Base-by-base conservation (phyloP, 2,329 filamentous ascomycete species). In the Aspergillus floridensis region DNA sequence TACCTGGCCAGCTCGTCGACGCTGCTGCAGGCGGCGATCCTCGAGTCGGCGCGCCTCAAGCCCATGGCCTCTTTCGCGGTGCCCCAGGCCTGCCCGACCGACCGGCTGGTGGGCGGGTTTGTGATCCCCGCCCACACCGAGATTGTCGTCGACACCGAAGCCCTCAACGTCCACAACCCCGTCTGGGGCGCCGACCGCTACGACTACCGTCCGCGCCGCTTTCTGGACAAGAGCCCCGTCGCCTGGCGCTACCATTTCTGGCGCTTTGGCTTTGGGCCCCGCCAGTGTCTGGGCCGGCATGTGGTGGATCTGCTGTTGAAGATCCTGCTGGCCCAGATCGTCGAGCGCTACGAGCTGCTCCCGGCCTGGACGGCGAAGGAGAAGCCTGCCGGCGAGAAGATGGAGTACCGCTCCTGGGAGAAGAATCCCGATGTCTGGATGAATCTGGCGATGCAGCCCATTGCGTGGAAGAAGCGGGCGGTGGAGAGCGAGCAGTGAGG, bases 231-330 rank as follows among this genome's bases (percentile, higher is more conserved):
- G 16, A 52, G 26, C 7, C 14, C 16, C 7, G 53, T 49, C 3
- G 51, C 60, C 16, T 12, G 29, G 8, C 62, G 79, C 11, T 80
- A 80, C 62, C 62, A 71, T 3, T 76, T 73, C 49, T 80, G 78
- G 79, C 68, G 78, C 3, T 81, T 79, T 64, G 79, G 79, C 0
- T 81, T 80, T 59, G 79, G 79, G 0, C 76, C 78, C 0, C 64
- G 78, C 29, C 71, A 76, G 57, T 81, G 79, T 58, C 60, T 81
- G 65, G 79, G 79, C 0, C 77, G 76, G 61, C 73, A 76, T 59
- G 63, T 78, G 1, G 75, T 72, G 3, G 78, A 80, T 53, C n/a
- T 73, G 26, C 67, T 78, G 1, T 67, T 78, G 49, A 58, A 69
- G 6, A 44, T 57, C 4, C 59, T 63, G 14, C 11, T 65, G 6